These are phyloP conservation scores for Sonneratia caseolaris DNA, from an alignment of 345 rosid genomes.

Conservation along the genomic window DNA sequence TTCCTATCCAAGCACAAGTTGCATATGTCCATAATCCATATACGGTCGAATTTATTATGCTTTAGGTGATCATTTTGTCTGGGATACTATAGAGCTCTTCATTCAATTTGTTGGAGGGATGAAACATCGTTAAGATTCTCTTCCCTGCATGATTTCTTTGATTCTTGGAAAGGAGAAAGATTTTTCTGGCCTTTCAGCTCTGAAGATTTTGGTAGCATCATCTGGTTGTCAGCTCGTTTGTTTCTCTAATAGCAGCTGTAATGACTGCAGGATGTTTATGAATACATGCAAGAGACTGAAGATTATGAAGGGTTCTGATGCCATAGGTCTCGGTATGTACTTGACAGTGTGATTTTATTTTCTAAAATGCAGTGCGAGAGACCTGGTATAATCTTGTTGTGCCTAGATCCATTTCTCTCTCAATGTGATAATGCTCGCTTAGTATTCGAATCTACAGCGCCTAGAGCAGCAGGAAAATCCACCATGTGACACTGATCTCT, in stretches of 20 bases:
- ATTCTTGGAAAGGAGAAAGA: background rate
- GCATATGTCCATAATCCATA: background rate
- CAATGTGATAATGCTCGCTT: background rate
- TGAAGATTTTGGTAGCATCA: background rate
- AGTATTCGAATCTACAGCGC: constrained; percentile 33
- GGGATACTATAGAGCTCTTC: background rate
- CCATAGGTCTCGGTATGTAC: constrained; percentile 71
- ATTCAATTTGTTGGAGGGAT: background rate
- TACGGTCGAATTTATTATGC: background rate
- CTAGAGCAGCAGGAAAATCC: constrained; percentile 68
- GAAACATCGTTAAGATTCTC: background rate
- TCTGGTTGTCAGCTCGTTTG: background rate
- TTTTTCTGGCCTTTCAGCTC: background rate
- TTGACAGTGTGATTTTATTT: background rate
- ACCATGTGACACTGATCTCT: background rate
- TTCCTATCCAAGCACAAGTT: background rate
- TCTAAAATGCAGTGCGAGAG: background rate
- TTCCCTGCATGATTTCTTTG: background rate
- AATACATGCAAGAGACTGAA: constrained; percentile 70
- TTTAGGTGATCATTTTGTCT: background rate
- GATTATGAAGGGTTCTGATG: constrained; percentile 77
- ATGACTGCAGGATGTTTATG: constrained; percentile 49
- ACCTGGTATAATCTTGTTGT: background rate
- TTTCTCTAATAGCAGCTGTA: background rate
- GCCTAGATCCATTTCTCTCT: too few relatives aligned